These are phyloP conservation scores for Candida argentea DNA, from an alignment of 805 yeast species.

Conservation along the genomic window DNA sequence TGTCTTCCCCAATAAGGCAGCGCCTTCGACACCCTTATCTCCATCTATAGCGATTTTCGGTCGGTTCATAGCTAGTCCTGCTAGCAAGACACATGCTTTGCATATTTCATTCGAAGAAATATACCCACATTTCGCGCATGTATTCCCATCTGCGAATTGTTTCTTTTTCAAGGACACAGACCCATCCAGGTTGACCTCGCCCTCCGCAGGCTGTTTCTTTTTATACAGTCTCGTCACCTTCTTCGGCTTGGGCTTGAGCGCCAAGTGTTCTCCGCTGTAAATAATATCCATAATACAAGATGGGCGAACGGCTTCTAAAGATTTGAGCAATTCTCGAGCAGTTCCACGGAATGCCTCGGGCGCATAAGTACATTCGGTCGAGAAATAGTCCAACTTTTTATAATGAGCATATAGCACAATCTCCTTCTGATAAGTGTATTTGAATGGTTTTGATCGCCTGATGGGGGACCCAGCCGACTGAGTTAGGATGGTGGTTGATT, in stretches of 20 bases:
- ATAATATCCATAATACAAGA: constrained; percentile 91
- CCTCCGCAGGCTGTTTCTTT: constrained; percentile 25
- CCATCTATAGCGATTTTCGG: constrained; percentile 54
- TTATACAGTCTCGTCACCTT: constrained; percentile 27
- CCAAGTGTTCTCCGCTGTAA: constrained; percentile 83
- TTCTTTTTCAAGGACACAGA: constrained; percentile 36
- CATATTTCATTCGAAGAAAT: constrained; percentile 80
- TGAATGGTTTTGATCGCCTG: constrained; percentile 90
- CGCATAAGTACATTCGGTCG: constrained; percentile 96
- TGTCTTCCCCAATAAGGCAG: constrained; percentile 51
- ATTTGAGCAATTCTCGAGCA: constrained; percentile 85
- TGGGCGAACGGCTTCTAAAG: constrained; percentile 82
- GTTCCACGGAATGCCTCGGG: constrained; percentile 99
- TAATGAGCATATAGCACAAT: constrained; percentile 96
- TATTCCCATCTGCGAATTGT: constrained; percentile 49
- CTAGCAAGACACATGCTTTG: constrained; percentile 84
- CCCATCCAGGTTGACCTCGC: constrained; percentile 53
- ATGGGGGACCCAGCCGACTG: constrained; percentile 78
- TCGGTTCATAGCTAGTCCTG: constrained; percentile 70
- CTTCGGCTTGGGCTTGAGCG: constrained; percentile 47
- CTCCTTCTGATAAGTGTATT: constrained; percentile 93
- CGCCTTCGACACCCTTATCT: constrained; percentile 45
- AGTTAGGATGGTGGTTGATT: constrained; percentile 80
- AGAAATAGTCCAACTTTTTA: constrained; percentile 87
- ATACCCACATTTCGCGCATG: constrained; percentile 87